Percentiles rank a stretch among this genome's conserved stretches.
Evolutionary conservation across 495 filamentous ascomycete species (phyloP).

Genomic region (Daldinia decipiens): DNA sequence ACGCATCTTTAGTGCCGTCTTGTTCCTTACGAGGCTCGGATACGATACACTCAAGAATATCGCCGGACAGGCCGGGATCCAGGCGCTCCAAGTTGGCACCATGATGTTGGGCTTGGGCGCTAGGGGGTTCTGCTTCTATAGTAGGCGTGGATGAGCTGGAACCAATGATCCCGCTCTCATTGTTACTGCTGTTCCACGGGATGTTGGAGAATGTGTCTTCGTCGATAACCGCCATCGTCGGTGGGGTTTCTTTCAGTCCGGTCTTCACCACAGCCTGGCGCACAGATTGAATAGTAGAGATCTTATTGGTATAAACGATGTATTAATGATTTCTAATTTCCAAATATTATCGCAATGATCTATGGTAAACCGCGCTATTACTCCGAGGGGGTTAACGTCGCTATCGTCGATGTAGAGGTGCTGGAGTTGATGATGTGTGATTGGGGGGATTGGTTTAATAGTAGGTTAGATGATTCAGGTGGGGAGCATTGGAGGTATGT

Average conservation of each 20-base stretch:
- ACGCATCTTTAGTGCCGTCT: constrained; percentile 97
- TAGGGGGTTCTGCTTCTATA: constrained; percentile 46
- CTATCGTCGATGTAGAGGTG: constrained; percentile 17
- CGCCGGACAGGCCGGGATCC: constrained; percentile 76
- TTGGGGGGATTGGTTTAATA: constrained; percentile 25
- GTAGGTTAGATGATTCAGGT: constrained; percentile 20
- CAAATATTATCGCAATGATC: neutral
- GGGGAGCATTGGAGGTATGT: no score
- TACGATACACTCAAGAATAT: constrained; percentile 84
- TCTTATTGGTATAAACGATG: constrained; percentile 14
- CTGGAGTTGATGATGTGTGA: constrained; percentile 19
- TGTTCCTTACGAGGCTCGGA: constrained; percentile 87
- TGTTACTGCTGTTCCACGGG: constrained; percentile 58
- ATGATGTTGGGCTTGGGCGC: constrained; percentile 43
- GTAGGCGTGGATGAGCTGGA: constrained; percentile 38
- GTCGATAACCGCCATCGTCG: constrained; percentile 59
- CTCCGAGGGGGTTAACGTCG: neutral
- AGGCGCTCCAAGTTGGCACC: constrained; percentile 54
- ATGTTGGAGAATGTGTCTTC: constrained; percentile 63
- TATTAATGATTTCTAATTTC: neutral
- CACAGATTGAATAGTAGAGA: constrained; percentile 10
- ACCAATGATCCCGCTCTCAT: constrained; percentile 29
- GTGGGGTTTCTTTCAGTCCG: constrained; percentile 30
- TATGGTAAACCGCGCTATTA: constrained; percentile 5
- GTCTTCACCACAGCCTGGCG: constrained; percentile 22